Evolutionary conservation across 331 rosid genomes (phyloP), one percentile per base, ranked within the genome.

Genomic region (Dryas integrifolia): DNA sequence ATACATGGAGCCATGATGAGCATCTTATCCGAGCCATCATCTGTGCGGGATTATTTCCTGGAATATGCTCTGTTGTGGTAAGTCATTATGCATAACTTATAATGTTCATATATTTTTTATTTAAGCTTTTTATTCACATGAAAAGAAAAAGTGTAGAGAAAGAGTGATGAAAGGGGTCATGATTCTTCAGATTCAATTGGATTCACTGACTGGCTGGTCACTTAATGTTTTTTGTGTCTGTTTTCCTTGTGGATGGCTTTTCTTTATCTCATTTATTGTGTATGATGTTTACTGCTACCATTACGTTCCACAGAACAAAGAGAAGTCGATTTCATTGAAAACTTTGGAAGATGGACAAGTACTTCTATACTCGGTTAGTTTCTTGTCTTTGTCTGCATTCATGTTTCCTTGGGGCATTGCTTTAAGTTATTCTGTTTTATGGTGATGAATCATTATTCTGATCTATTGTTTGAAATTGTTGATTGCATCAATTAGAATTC

Each of bases 61-160:
- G 83, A 69, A 71, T 84, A 48, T 84, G 88, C 83, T 84, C 88
- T 65, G 85, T 84, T 44, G 79, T 84, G 88, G 88, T 81, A 70
- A 74, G 83, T 79, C 43, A 24, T 43, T 76, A 59, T 30, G 35
- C 69, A 39, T 52, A 7, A 43, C 30, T 71, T 52, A 58, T 51
- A 24, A 58, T 52, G 40, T 8, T 62, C 0, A 18, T 69, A 4
- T 72, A 38, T 65, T 10, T 65, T 43, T 60, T 41, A 41, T 47
- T 7, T 59, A 0, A 1, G 7, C 30, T 49, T 24, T 21, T 15
- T 6, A 8, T 21, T 47, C 6, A 4, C 46, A 21, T 49, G 30
- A 39, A 44, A 14, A 52, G 51, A 48, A 50, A n/a, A 24, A 48
- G 58, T 38, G 59, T 13, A 16, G 70, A 64, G 40, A 47, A 62